Evolutionary conservation across 2,329 filamentous ascomycete genomes (phyloP), one percentile per base, ranked within the genome.

Genomic region (Aspergillus ruber): DNA sequence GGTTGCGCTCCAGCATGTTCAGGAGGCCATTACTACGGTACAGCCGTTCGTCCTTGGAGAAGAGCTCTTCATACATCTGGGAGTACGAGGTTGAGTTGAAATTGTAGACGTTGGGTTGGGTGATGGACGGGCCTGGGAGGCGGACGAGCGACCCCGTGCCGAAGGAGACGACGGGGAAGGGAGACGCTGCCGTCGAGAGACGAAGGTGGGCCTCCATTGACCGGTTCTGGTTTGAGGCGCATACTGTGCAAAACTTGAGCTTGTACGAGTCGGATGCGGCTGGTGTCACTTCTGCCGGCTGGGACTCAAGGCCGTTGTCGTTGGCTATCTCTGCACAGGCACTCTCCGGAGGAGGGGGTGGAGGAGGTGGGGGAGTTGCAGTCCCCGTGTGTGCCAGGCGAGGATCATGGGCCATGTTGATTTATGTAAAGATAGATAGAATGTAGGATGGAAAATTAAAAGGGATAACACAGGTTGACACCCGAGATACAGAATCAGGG

Each of bases 121-220:
- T 86, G 54, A 96, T 93, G 29, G 85, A 86, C 1, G 93, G 91
- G 0, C 93, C 93, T 0, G 93, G 93, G 0, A 98, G 78, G 21
- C 93, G 88, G 57, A 98, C 93, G 15, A 95, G 83, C 15, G 90
- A 95, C 47, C 93, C 93, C 0, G 93, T 98, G 52, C 93, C 93
- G 67, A 97, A 98, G 15, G 91, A 97, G 59, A 97, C 94, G 57
- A 95, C 91, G n/a, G 93, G 93, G 63, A 93, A 97, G 43, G 84
- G 74, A 42, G 90, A 93, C 46, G 85, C 73, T 43, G 89, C 88
- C 50, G 86, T 81, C 4, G 93, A 88, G 29, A 98, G 84, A 53
- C 88, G 88, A 23, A 96, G 82, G 69, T 98, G 93, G n/a, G 91
- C 91, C 78, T 97, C 93, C 93, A 98, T 97, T n/a, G 88, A 95